Conservation (phyloP, 2,329 filamentous ascomycete genomes). For the Pseudogymnoascus sp. region DNA sequence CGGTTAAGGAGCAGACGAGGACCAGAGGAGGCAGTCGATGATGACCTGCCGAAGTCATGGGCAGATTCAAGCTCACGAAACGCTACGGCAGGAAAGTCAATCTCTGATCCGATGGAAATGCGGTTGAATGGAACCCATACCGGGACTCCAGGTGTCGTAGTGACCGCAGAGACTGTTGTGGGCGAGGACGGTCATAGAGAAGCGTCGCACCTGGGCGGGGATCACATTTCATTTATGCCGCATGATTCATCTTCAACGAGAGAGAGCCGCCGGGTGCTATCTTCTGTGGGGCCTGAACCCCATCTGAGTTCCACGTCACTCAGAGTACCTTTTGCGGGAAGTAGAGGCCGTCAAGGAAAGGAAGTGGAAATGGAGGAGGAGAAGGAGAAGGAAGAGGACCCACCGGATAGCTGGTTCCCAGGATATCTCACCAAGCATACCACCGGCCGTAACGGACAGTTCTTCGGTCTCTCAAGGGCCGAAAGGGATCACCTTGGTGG, state of each 20-base stretch:
- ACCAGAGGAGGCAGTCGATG: neutral
- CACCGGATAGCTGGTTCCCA: conserved; percentile 55
- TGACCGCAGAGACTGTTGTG: neutral
- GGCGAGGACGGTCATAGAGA: neutral
- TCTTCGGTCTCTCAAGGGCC: conserved; percentile 78
- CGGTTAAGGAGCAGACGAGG: neutral
- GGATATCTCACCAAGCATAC: conserved; percentile 26
- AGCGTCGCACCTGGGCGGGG: neutral
- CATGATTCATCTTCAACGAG: neutral
- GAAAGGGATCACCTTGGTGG: conserved; percentile 92
- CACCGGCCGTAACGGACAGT: conserved; percentile 85
- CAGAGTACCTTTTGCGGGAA: conserved; percentile 16
- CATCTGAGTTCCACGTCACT: neutral
- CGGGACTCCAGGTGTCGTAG: neutral
- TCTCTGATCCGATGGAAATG: neutral
- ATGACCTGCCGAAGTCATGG: neutral
- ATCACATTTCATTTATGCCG: neutral
- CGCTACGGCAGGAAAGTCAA: neutral
- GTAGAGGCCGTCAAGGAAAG: conserved; percentile 32
- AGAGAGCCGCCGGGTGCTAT: neutral
- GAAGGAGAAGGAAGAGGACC: conserved; percentile 53
- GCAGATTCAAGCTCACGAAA: neutral
- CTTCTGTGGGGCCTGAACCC: neutral
- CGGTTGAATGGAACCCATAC: neutral
- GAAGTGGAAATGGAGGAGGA: conserved; percentile 47